Percentiles rank a stretch among this genome's conserved stretches.
phyloP scores from a whole-genome alignment of 371 early-diverging fungal species.

The Mortierella sp. region DNA sequence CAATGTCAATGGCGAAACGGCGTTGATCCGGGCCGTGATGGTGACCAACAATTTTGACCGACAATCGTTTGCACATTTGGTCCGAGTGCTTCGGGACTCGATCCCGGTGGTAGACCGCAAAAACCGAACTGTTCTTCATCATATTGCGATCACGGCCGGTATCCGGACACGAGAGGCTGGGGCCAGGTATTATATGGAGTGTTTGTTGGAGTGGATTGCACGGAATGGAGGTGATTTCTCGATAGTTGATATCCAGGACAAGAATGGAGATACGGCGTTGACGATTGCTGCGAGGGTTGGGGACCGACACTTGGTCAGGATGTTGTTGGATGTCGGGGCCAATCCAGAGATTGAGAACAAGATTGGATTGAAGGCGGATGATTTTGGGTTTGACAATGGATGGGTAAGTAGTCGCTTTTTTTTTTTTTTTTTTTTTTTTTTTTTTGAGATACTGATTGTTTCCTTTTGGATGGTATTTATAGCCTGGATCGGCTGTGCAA shows the following conservation, averaged over 20 bases:
- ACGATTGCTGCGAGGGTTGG: constrained; percentile 87
- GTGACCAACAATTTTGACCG: constrained; percentile 87
- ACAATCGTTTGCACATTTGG: constrained; percentile 77
- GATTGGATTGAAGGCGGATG: constrained; percentile 72
- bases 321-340: constrained; percentile 85
- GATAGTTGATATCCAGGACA: constrained; percentile 78
- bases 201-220: constrained; percentile 64
- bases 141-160: constrained; percentile 75
- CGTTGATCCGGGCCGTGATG: constrained; percentile 86
- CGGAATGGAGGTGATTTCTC: constrained; percentile 61
- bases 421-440: not conserved
- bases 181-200: constrained; percentile 81
- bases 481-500: constrained; percentile 11
- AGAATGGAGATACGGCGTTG: constrained; percentile 90
- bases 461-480: not conserved
- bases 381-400: constrained; percentile 61
- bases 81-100: constrained; percentile 74
- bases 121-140: constrained; percentile 87
- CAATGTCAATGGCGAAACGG: constrained; percentile 83
- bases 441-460: not conserved
- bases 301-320: constrained; percentile 69
- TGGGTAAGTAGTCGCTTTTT: constrained; percentile 27
- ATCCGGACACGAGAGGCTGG: constrained; percentile 71
- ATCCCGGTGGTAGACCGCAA: constrained; percentile 74
- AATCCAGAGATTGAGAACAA: constrained; percentile 74